Evolutionary conservation across 2,329 filamentous ascomycete species (phyloP).

Genomic region (Cladosporium sp.): DNA sequence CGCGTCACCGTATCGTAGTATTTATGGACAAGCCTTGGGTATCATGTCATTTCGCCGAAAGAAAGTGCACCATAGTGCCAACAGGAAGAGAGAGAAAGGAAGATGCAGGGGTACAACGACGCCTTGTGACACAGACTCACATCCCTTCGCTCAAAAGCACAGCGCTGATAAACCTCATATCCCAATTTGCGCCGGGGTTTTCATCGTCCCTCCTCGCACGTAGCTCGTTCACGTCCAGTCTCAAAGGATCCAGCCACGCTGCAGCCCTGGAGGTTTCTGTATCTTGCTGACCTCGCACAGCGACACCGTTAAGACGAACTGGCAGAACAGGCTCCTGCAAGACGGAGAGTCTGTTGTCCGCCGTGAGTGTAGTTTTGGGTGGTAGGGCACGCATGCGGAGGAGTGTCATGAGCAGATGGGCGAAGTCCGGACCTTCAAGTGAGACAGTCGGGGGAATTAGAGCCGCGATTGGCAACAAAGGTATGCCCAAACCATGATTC

Average conservation of each 20-base stretch:
- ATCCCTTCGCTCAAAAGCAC: slow-evolving; percentile 19
- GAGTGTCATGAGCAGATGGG: slow-evolving; percentile 54
- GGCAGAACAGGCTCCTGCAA: slow-evolving; percentile 11
- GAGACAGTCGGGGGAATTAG: slow-evolving; percentile 47
- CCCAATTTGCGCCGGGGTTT: slow-evolving; percentile 14
- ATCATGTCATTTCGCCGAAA: no score
- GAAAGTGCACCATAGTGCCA: neutral
- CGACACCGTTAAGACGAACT: slow-evolving; percentile 1
- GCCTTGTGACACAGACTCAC: neutral
- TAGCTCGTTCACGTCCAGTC: slow-evolving; percentile 15
- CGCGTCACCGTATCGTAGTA: no score
- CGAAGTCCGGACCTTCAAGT: slow-evolving; percentile 55
- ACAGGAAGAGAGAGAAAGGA: neutral
- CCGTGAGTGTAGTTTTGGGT: slow-evolving; percentile 34
- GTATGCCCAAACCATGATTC: neutral
- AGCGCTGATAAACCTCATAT: slow-evolving; percentile 20
- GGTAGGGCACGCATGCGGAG: slow-evolving; percentile 53
- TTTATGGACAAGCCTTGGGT: no score
- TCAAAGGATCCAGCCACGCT: slow-evolving; percentile 20
- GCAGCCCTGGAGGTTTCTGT: slow-evolving; percentile 15
- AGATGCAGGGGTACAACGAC: neutral
- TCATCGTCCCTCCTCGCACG: slow-evolving; percentile 15
- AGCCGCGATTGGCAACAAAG: neutral
- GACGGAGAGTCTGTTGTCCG: slow-evolving; percentile 32
- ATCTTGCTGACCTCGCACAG: slow-evolving; percentile 14